These are phyloP conservation scores for Morella rubra DNA, from an alignment of 306 rosid species.

Conservation along the genomic window DNA sequence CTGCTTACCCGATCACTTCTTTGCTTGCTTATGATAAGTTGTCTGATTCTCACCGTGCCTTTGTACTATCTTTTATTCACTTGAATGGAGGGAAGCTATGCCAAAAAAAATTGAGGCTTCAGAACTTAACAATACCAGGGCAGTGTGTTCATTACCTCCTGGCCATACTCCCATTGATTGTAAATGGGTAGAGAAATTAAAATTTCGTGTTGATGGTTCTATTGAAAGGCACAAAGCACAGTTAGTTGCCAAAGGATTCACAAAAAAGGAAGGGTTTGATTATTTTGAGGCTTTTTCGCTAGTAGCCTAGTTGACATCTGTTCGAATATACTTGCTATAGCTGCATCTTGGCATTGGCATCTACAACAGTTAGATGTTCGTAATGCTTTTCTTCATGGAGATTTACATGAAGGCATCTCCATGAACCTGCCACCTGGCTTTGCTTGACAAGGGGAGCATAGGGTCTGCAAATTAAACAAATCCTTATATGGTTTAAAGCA, in stretches of 20 bases:
- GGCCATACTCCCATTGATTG: not conserved
- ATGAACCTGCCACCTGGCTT: not conserved
- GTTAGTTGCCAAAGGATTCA: not conserved
- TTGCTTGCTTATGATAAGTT: too few species aligned
- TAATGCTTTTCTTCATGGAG: too few species aligned
- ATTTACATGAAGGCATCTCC: not conserved
- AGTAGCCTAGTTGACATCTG: not conserved
- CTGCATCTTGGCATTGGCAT: not conserved
- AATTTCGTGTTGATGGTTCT: not conserved
- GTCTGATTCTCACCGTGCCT: too few species aligned
- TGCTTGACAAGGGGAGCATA: too few species aligned
- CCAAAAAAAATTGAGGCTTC: not conserved
- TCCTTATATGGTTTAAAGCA: not conserved
- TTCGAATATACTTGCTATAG: not conserved
- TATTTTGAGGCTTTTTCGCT: not conserved
- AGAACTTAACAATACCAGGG: not conserved
- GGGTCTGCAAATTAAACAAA: not conserved
- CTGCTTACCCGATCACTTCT: too few species aligned
- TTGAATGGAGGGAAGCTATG: not conserved
- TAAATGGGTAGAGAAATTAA: not conserved
- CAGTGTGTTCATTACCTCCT: not conserved
- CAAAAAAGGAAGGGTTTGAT: not conserved
- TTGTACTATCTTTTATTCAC: too few species aligned
- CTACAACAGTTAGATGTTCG: not conserved
- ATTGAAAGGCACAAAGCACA: not conserved